phyloP scores from a whole-genome alignment of 306 rosid species.

The Trifolium fragiferum region DNA sequence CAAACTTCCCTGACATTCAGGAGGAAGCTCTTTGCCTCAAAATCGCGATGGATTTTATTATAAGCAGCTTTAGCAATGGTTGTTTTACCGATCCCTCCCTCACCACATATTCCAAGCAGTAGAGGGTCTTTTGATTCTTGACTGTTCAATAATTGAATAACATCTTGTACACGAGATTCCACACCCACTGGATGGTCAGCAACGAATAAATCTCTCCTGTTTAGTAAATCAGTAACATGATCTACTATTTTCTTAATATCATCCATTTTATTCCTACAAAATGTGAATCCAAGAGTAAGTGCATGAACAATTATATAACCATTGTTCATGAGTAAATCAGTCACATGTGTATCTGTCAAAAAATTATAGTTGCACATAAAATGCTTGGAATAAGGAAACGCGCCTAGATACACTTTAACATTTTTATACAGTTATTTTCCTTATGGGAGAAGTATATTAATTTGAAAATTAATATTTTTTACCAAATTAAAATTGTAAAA shows the following conservation, averaged over 20 bases:
- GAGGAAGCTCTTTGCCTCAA: constrained; percentile 8
- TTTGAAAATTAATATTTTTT: too few relatives aligned
- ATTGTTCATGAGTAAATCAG: too few relatives aligned
- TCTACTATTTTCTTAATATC: not conserved
- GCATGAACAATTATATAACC: not conserved
- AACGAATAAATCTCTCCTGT: not conserved
- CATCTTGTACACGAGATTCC: constrained; percentile 8
- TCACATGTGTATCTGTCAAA: not conserved
- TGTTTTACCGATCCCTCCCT: not conserved
- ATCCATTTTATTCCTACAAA: not conserved
- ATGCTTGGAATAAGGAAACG: not conserved
- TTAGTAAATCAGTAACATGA: not conserved
- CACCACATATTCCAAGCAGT: not conserved
- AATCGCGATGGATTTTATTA: not conserved
- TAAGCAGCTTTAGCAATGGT: not conserved
- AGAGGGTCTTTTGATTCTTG: not conserved
- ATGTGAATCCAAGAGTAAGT: not conserved
- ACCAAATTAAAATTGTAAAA: too few relatives aligned
- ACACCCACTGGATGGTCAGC: constrained; percentile 11
- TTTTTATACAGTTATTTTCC: too few relatives aligned
- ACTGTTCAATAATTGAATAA: not conserved
- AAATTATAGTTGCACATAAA: not conserved
- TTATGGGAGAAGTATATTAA: too few relatives aligned
- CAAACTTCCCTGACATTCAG: not conserved
- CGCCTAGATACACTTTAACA: not conserved